Evolutionary conservation across 1,139 yeast species (phyloP), one percentile per base, ranked within the genome.

Genomic region (Protomyces pachydermus): DNA sequence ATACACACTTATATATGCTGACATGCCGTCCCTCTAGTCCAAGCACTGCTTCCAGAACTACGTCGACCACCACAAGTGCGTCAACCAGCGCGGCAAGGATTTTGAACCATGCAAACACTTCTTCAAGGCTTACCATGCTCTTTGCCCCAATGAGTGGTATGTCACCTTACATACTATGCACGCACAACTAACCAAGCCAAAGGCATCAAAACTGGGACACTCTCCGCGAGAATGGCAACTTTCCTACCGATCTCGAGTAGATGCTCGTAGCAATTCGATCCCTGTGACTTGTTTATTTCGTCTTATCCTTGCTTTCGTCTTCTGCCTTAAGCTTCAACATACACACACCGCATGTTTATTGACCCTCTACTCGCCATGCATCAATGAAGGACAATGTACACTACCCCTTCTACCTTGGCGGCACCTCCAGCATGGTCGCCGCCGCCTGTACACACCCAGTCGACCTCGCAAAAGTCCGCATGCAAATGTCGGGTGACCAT

Each of bases 61-160:
- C 81, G 90, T 93, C 74, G 98, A 93, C 80, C 93, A 91, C 86
- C 93, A 88, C 87, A 91, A 91, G 80, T 93, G 98, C 82, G 84
- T 93, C 77, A 87, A 86, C 74, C 91, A 91, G 71, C 91, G 91
- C 82, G 98, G 98, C 75, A 98, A 93, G 80, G 98, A 91, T 70
- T 93, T 93, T 75, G 97, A 91, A 74, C 98, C 98, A 75, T 93
- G 98, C 80, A 84, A 91, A 80, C 91, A 89, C 72, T 93, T 93
- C 53, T 66, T 62, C 63, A 56, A 52, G 4, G 65, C 67, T 18
- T 65, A 54, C 54, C 66, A 64, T 55, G 52, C 66, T 5, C 56
- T 64, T 32, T 64, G 66, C 56, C 66, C 66, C 42, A 52, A 50
- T 48, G 65, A 60, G 42, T 65, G 66, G 66, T 58, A 42, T 8